Evolutionary conservation across 345 rosid species (phyloP), one percentile per base, ranked within the genome.

Genomic region (Syzygium grande): DNA sequence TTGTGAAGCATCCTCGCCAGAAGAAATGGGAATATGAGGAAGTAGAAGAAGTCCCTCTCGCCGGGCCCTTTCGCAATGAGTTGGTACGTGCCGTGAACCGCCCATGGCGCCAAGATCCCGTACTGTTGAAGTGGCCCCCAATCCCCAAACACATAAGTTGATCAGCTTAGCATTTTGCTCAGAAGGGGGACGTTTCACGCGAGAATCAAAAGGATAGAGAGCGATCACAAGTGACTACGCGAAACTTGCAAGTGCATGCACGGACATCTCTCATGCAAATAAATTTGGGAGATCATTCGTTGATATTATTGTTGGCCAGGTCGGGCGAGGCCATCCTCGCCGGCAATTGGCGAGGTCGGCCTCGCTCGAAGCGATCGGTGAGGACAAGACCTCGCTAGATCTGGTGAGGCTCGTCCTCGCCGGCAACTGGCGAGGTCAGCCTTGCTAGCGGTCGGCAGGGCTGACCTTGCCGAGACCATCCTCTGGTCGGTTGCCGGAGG

Each of bases 91-190:
- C 89, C 90, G 73, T 92, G 93, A 22, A 85, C 89, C 65, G 89
- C 92, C 92, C 94, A 90, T 15, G 96, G 96, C 1, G 92, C 93
- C 91, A 95, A 54, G 10, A 95, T 30, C 86, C 91, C 9, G 79
- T 91, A 91, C 96, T 94, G 86, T 84, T 12, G 34, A 23, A 61
- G 63, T 4, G 5, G 3, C 63, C 63, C 63, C n/a, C 25, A 10
- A 83, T 4, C 38, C 49, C 54, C 15, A 56, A 2, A 17, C 49
- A 25, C 11, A 86, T n/a, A n/a, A 11, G 52, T 9, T 27, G 7
- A 15, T 14, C 56, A 85, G 25, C 52, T 52, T 5, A 13, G 54
- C 54, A 15, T 52, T 52, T 52, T 52, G 54, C 54, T 52, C 14
- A 52, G 53, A 52, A 52, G 34, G 38, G 73, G 73, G n/a, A 61